phyloP scores from a whole-genome alignment of 2,329 filamentous ascomycete genomes.

The Diplodia intermedia region DNA sequence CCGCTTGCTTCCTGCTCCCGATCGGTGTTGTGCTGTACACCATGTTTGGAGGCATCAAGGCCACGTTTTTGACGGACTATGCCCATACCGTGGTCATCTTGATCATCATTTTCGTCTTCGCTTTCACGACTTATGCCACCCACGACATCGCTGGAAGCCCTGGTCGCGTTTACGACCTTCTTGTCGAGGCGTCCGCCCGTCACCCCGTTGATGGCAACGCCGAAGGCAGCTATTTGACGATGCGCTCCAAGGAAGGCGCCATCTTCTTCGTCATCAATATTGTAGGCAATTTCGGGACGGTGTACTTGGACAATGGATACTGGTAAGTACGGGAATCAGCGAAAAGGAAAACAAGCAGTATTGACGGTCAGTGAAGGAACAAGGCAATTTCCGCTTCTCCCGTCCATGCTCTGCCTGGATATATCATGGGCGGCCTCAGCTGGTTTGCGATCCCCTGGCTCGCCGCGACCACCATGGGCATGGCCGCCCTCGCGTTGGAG shows the following conservation, averaged over 20 bases:
- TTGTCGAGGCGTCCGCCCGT: slow-evolving; percentile 69
- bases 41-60: slow-evolving; percentile 75
- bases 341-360: slow-evolving; percentile 32
- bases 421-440: slow-evolving; percentile 82
- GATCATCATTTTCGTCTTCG: slow-evolving; percentile 84
- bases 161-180: slow-evolving; percentile 75
- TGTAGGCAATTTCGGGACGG: slow-evolving; percentile 81
- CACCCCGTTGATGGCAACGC: slow-evolving; percentile 84
- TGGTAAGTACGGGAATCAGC: background rate
- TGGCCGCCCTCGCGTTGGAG: slow-evolving; percentile 81
- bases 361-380: slow-evolving; percentile 66
- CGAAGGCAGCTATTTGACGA: slow-evolving; percentile 83
- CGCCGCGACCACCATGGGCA: slow-evolving; percentile 85
- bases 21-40: slow-evolving; percentile 84
- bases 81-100: slow-evolving; percentile 85
- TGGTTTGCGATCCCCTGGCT: slow-evolving; percentile 97
- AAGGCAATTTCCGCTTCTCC: slow-evolving; percentile 90
- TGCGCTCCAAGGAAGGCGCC: slow-evolving; percentile 79
- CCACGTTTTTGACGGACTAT: slow-evolving; percentile 75
- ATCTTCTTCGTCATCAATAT: slow-evolving; percentile 94
- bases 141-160: slow-evolving; percentile 77
- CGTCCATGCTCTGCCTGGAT: slow-evolving; percentile 84
- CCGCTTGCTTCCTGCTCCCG: slow-evolving; percentile 83
- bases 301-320: slow-evolving; percentile 85
- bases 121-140: slow-evolving; percentile 81